Evolutionary conservation across 2,329 filamentous ascomycete genomes (phyloP), one percentile per base, ranked within the genome.

Genomic region (Xylaria digitata): DNA sequence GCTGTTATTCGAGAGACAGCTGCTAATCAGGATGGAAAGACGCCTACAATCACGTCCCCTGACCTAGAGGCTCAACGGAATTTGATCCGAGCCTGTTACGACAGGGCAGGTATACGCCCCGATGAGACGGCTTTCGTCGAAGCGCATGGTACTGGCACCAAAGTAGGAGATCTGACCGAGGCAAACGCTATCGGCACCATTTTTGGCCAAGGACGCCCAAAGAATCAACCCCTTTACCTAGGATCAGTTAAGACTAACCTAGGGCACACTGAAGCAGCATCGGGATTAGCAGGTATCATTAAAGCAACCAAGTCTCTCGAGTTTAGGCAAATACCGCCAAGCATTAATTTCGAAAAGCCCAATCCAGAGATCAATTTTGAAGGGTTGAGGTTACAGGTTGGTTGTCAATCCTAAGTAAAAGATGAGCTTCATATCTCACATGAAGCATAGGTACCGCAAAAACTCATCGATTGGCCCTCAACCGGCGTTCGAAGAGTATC

Each of bases 1-100:
- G 77, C 77, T 19, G 70, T 83, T 19, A 79, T 85, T 54, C 75
- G 79, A 1, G 78, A 76, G 6, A 80, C 75, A 0, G 78, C 71
- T 2, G 62, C 77, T n/a, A 83, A 82, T 68, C 73, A 76, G 34
- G 82, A 86, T 67, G 84, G 84, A 3, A 75, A 68, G 19, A 75
- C 82, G 75, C 2, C 73, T 7, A 83, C 82, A 3, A 81, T 86
- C 34, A 84, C 82, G 0, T 77, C 81, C 43, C 85, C 85, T 0
- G 83, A 71, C 46, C 61, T 60, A 0, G 68, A 73, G 1, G 79
- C 80, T 0, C 83, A 84, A 65, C 73, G 70, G 17, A 61, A 55
- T 0, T 52, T 80, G 6, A 81, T 81, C 46, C 57, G 73, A 45
- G 61, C 67, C 6, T 75, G 75, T 1, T 82, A 82, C 63, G 49